These are phyloP conservation scores for Phoenix dactylifera DNA, from an alignment of 176 grass and related monocot species.

Conservation along the genomic window DNA sequence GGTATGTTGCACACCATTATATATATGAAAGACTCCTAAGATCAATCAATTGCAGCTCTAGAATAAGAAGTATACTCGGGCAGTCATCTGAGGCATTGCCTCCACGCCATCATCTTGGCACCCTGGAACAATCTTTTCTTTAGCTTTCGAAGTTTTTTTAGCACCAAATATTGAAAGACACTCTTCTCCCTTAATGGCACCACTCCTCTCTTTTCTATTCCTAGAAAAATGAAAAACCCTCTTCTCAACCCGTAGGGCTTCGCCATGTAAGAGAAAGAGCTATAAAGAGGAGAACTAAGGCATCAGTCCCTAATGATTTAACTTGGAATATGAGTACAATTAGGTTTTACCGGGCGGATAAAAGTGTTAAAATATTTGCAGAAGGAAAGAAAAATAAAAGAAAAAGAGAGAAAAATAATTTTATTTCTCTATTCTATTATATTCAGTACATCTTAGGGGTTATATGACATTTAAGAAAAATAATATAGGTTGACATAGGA, in stretches of 20 bases:
- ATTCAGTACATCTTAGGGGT: no score
- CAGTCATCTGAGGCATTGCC: slow-evolving; percentile 39
- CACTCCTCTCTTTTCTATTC: slow-evolving; percentile 31
- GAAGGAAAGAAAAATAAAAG: no score
- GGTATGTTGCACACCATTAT: slow-evolving; percentile 13
- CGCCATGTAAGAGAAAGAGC: no score
- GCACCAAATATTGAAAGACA: slow-evolving; percentile 38
- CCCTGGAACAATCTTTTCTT: slow-evolving; percentile 55
- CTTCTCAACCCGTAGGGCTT: slow-evolving; percentile 22
- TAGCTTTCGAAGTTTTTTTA: slow-evolving; percentile 46
- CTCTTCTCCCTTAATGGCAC: slow-evolving; percentile 18
- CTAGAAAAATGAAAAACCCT: slow-evolving; percentile 23
- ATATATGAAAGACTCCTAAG: slow-evolving; percentile 43
- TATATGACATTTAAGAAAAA: no score
- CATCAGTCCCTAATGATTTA: no score
- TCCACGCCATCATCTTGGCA: slow-evolving; percentile 19
- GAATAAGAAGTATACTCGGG: slow-evolving; percentile 54
- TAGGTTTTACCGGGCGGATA: no score
- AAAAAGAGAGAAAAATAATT: no score
- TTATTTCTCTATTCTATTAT: no score
- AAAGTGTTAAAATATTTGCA: no score
- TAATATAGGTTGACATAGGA: no score
- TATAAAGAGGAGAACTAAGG: no score
- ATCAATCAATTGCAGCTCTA: slow-evolving; percentile 43
- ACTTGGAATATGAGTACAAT: no score